Evolutionary conservation across 768 basidiomycete species (phyloP).

Genomic region (Agrocybe praecox): DNA sequence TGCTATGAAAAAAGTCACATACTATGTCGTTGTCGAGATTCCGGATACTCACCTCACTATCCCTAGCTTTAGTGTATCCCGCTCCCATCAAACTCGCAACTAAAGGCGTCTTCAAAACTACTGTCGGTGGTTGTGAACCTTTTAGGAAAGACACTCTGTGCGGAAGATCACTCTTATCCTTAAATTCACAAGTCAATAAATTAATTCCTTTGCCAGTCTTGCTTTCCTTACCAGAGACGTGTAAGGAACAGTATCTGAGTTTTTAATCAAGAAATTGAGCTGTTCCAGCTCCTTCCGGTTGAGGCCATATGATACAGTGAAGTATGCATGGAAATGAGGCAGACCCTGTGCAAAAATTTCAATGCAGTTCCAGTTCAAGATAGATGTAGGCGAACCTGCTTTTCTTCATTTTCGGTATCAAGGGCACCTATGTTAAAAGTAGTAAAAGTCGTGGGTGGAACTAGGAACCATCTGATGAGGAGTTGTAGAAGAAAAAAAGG

Average conservation of each 20-base stretch:
- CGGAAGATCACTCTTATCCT: slow-evolving; percentile 35
- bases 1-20: slow-evolving; percentile 42
- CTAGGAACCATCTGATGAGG: slow-evolving; percentile 33
- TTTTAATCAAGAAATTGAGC: slow-evolving; percentile 67
- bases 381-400: background rate
- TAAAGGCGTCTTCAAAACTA: slow-evolving; percentile 63
- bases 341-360: background rate
- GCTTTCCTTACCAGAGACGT: slow-evolving; percentile 7
- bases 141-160: slow-evolving; percentile 57
- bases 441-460: slow-evolving; percentile 70
- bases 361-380: background rate
- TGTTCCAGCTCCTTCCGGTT: slow-evolving; percentile 68
- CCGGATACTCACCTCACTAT: slow-evolving; percentile 50
- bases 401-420: slow-evolving; percentile 46
- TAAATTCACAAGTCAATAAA: background rate
- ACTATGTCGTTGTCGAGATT: background rate
- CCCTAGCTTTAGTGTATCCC: slow-evolving; percentile 74
- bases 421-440: slow-evolving; percentile 81
- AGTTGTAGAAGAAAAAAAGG: background rate
- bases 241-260: slow-evolving; percentile 30
- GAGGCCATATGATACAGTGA: slow-evolving; percentile 77
- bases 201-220: background rate
- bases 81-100: slow-evolving; percentile 80
- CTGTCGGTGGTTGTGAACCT: slow-evolving; percentile 51
- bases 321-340: slow-evolving; percentile 75